Evolutionary conservation across 805 yeast genomes (phyloP), one percentile per base, ranked within the genome.

Genomic region (Candida corydali): DNA sequence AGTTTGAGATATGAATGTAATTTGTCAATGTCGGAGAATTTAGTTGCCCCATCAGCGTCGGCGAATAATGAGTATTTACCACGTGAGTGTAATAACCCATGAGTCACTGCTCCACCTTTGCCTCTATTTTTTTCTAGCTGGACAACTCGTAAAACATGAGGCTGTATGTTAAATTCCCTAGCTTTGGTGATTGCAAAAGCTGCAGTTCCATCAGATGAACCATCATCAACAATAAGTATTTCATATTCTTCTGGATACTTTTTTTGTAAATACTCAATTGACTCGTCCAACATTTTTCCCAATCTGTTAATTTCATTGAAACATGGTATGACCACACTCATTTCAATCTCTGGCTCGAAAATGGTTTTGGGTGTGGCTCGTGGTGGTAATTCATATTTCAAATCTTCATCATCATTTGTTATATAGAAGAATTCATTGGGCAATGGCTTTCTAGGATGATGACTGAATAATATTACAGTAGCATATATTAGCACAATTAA

Each of bases 1-100:
- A 6, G 8, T 20, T 63, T 47, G 19, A 83, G 65, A 9, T 65
- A 59, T 3, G 51, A 53, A 8, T 77, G 44, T 40, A 89, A 65
- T 38, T 71, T 75, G 2, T 53, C 52, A 17, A 84, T 66, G 57
- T 89, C 96, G 17, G 75, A 51, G 55, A 93, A 93, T 47, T 73
- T 70, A 17, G 95, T 82, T 4, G 98, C 98, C 23, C 98, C 98
- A 61, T 93, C 98, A 1, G 98, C 98, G 61, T 93, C 98, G 1
- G 96, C 98, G 65, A 93, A 93, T 8, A 93, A 70, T 8, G 78
- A 76, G 49, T 75, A 81, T 39, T 69, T 57, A 9, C 98, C 98
- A 29, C 86, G 66, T 3, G 81, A 65, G 50, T 78, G 79, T 49
- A 81, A 75, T 57, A 93, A 63, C 5, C 98, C 98, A 59, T 91